Evolutionary conservation across 2,329 filamentous ascomycete genomes (phyloP).

Genomic region (Sporothrix dimorphospora): DNA sequence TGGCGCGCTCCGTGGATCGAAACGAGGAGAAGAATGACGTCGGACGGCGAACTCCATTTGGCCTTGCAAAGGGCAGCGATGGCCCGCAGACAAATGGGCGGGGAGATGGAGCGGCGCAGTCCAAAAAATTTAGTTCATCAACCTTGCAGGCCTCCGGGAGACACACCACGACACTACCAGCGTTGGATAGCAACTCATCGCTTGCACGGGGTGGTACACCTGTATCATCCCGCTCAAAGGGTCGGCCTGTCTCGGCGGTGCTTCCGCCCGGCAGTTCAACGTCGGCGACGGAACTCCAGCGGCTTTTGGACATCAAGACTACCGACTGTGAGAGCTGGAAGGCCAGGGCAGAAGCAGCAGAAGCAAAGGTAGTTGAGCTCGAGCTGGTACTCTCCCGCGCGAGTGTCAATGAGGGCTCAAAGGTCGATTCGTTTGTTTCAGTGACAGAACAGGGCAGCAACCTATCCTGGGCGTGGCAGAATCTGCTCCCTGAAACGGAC

Average conservation of each 20-base stretch:
- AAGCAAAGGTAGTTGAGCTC: constrained; percentile 55
- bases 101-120: too few species aligned
- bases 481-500: background rate
- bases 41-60: background rate
- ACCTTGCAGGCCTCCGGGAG: background rate
- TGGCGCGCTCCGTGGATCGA: constrained; percentile 5
- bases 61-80: background rate
- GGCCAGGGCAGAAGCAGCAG: constrained; percentile 58
- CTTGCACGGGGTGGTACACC: background rate
- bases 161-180: background rate
- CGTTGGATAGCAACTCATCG: background rate
- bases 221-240: background rate
- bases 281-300: constrained; percentile 51
- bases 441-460: background rate
- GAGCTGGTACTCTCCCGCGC: constrained; percentile 39
- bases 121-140: background rate
- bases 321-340: constrained; percentile 55
- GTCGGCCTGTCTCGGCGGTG: background rate
- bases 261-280: background rate
- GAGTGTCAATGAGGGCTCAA: background rate
- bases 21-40: background rate
- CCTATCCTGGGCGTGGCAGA: constrained; percentile 22
- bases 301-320: constrained; percentile 49
- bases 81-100: too few species aligned
- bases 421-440: background rate